phyloP scores from a whole-genome alignment of 495 filamentous ascomycete species.

The Saxispiralis lemnorum region DNA sequence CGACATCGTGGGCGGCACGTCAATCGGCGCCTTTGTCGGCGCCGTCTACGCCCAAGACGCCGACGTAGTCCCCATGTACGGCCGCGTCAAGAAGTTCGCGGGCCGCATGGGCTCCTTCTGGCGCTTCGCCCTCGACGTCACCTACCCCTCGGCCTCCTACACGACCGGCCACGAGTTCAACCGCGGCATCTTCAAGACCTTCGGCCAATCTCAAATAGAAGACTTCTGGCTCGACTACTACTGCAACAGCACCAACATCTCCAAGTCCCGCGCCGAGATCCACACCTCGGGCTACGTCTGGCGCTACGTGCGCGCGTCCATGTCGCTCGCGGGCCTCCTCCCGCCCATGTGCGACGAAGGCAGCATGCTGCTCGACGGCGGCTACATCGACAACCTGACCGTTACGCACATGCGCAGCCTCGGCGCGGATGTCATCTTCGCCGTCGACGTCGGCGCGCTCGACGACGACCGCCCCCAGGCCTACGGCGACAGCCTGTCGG shows the following conservation, averaged over 20 bases:
- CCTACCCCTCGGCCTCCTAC: conserved; percentile 77
- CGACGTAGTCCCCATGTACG: conserved; percentile 91
- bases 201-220: conserved; percentile 90
- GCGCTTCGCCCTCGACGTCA: conserved; percentile 88
- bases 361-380: conserved; percentile 86
- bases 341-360: conserved; percentile 94
- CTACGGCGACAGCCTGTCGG: conserved; percentile 88
- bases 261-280: conserved; percentile 69
- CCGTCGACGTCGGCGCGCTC: conserved; percentile 78
- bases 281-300: conserved; percentile 92
- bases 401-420: conserved; percentile 93
- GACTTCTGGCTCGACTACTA: conserved; percentile 99
- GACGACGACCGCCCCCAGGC: conserved; percentile 80
- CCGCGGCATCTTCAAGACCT: conserved; percentile 95
- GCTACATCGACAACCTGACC: conserved; percentile 93
- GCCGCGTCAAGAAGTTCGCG: conserved; percentile 88
- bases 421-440: conserved; percentile 85
- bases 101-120: conserved; percentile 95
- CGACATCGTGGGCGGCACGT: conserved; percentile 89
- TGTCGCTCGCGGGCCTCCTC: conserved; percentile 83
- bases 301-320: conserved; percentile 88
- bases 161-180: conserved; percentile 99
- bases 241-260: conserved; percentile 97
- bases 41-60: conserved; percentile 90
- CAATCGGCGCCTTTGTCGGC: conserved; percentile 94